These are phyloP conservation scores for Leccinum variicolor DNA, from an alignment of 768 basidiomycete species.

Conservation along the genomic window DNA sequence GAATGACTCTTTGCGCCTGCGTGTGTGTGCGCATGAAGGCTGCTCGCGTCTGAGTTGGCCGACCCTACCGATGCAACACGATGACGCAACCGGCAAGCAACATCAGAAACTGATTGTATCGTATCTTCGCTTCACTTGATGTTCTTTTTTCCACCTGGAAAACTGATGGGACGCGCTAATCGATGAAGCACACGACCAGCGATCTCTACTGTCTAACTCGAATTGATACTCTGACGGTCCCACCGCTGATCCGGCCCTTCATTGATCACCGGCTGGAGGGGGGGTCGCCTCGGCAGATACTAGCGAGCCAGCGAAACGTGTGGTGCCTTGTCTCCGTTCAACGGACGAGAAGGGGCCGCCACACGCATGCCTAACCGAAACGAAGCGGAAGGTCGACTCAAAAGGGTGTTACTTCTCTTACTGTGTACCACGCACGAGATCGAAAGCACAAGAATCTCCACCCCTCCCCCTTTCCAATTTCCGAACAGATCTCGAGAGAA, in stretches of 20 bases:
- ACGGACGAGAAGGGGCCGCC: not conserved
- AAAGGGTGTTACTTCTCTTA: not conserved
- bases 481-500: not conserved
- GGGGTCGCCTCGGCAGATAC: not conserved
- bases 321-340: not conserved
- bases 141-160: not conserved
- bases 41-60: not conserved
- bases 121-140: not conserved
- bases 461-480: not conserved
- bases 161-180: not conserved
- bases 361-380: not conserved
- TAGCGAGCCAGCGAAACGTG: not conserved
- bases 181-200: not conserved
- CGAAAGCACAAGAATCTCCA: not conserved
- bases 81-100: not conserved
- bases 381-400: not conserved
- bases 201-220: not conserved
- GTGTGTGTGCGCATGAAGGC: not conserved
- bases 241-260: not conserved
- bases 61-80: not conserved
- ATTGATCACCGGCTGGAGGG: not conserved
- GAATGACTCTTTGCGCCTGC: not conserved
- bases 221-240: not conserved
- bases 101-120: not conserved
- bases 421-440: not conserved